Conservation (phyloP, 2,329 filamentous ascomycete species). For the Xylaria sp. region DNA sequence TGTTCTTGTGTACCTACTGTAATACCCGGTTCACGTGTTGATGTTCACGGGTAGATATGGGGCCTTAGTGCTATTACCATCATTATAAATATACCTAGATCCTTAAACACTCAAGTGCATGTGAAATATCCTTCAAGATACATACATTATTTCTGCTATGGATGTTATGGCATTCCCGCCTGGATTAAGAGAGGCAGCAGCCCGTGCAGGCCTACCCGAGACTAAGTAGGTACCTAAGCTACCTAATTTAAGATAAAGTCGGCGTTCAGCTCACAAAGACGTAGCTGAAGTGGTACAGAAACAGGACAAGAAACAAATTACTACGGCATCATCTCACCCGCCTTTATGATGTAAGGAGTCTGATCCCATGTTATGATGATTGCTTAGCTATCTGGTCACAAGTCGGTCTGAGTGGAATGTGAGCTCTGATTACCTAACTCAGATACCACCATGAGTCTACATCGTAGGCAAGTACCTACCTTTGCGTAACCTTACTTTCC, state of each 20-base stretch:
- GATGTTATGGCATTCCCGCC: too few relatives aligned
- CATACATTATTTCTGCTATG: too few relatives aligned
- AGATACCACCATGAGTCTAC: not conserved
- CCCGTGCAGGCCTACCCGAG: not conserved
- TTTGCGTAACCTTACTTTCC: too few relatives aligned
- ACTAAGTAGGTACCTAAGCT: not conserved
- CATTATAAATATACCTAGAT: not conserved
- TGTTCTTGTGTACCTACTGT: too few relatives aligned
- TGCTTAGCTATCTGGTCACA: not conserved
- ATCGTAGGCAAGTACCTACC: not conserved
- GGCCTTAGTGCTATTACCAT: not conserved
- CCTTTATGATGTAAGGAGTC: not conserved
- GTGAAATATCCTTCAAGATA: too few relatives aligned
- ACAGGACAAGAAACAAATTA: not conserved
- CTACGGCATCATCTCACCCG: slow-evolving; percentile 4
- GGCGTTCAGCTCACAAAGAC: too few relatives aligned
- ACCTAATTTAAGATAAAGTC: too few relatives aligned
- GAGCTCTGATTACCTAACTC: slow-evolving; percentile 3
- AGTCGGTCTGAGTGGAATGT: not conserved
- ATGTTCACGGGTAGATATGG: not conserved
- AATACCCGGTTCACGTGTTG: too few relatives aligned
- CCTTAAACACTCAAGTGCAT: too few relatives aligned
- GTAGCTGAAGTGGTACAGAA: too few relatives aligned
- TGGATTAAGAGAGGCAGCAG: not conserved
- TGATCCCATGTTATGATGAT: not conserved